Evolutionary conservation across 306 rosid species (phyloP).

Genomic region (Cicer cuneatum): DNA sequence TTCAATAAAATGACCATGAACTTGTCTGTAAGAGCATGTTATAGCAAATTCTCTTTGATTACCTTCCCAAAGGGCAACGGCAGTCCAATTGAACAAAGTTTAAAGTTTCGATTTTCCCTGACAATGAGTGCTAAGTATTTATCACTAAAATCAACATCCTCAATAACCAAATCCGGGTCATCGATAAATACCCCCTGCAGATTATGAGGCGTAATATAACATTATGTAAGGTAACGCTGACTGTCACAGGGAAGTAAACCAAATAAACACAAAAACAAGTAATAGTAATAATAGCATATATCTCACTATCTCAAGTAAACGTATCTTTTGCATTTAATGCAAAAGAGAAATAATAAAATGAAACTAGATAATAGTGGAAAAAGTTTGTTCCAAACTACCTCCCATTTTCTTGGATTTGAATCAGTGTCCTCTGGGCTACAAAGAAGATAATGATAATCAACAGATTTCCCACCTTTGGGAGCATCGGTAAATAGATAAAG

Average conservation of each 20-base stretch:
- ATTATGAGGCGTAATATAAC: conserved; percentile 33
- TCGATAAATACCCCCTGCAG: conserved; percentile 69
- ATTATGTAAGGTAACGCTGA: conserved; percentile 29
- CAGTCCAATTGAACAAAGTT: conserved; percentile 75
- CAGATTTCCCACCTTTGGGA: conserved; percentile 63
- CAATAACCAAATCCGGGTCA: conserved; percentile 59
- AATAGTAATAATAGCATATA: conserved; percentile 3
- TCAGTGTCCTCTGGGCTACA: conserved; percentile 57
- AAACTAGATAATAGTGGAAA: background rate
- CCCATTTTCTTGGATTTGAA: conserved; percentile 77
- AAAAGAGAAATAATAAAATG: background rate
- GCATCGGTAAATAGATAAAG: conserved; percentile 88
- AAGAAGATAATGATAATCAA: conserved; percentile 85
- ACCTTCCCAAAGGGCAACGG: conserved; percentile 82
- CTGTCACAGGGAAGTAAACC: conserved; percentile 19
- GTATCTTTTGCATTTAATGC: background rate
- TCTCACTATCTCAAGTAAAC: conserved; percentile 31
- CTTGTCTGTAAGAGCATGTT: conserved; percentile 33
- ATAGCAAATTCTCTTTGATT: conserved; percentile 44
- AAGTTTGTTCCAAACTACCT: conserved; percentile 60
- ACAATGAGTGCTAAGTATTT: conserved; percentile 69
- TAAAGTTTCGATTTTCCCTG: conserved; percentile 66
- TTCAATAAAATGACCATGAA: conserved; percentile 34
- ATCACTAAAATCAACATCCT: conserved; percentile 84
- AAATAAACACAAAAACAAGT: conserved; percentile 23